These are phyloP conservation scores for Poa pratensis DNA, from an alignment of 176 grass and related monocot genomes.

Conservation along the genomic window DNA sequence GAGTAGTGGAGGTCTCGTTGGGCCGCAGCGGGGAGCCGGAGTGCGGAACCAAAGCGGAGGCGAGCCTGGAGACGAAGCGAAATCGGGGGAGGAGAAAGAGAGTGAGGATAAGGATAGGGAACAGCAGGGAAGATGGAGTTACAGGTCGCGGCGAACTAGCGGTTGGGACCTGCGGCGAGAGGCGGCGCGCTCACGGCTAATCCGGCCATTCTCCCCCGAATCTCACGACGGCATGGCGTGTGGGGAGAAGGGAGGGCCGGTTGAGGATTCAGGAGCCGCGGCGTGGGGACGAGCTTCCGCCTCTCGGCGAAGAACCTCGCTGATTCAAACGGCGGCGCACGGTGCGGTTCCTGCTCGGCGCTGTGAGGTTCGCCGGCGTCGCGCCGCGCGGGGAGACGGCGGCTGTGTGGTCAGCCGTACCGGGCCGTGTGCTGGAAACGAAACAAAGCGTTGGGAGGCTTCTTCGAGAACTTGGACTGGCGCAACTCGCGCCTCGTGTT, in stretches of 20 bases:
- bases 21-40: background rate
- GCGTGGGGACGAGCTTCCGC: background rate
- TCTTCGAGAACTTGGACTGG: background rate
- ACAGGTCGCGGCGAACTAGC: background rate
- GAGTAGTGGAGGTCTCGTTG: slow-evolving; percentile 16
- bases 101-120: background rate
- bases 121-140: background rate
- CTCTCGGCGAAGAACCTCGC: background rate
- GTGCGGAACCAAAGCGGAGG: background rate
- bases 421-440: background rate
- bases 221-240: background rate
- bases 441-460: background rate
- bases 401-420: background rate
- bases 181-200: background rate
- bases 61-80: slow-evolving; percentile 18
- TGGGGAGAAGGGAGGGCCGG: background rate
- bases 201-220: slow-evolving; percentile 19
- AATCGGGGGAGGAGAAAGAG: too few species aligned
- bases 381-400: background rate
- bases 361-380: slow-evolving; percentile 13
- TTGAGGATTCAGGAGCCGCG: slow-evolving; percentile 4
- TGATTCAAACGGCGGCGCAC: background rate
- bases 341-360: background rate
- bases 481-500: background rate
- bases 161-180: background rate